Evolutionary conservation across 208 protist species (phyloP).

Genomic region (Trypanosoma congolense): DNA sequence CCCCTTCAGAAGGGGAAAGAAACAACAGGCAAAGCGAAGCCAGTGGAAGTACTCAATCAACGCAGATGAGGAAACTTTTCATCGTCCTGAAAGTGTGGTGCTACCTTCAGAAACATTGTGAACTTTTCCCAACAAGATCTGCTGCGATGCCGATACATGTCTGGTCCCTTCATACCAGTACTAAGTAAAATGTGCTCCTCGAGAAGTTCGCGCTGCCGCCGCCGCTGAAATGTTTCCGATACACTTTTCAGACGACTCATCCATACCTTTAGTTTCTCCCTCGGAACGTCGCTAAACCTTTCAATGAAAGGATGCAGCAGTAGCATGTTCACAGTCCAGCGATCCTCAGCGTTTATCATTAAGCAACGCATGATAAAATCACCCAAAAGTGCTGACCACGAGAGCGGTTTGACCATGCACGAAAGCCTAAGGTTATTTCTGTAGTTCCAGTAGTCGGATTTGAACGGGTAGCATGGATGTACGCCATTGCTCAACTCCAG

Average conservation of each 20-base stretch:
- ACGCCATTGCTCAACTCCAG: constrained; percentile 72
- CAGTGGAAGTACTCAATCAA: constrained; percentile 1
- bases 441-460: constrained; percentile 88
- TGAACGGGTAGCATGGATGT: constrained; percentile 80
- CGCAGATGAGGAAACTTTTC: constrained; percentile 63
- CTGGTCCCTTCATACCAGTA: constrained; percentile 40
- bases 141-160: constrained; percentile 63
- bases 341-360: constrained; percentile 30
- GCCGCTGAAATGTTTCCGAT: constrained; percentile 59
- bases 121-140: constrained; percentile 56
- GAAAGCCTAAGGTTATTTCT: constrained; percentile 53
- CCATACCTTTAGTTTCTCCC: constrained; percentile 68
- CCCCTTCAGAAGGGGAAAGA: background rate
- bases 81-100: constrained; percentile 52
- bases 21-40: background rate
- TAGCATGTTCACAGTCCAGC: constrained; percentile 63
- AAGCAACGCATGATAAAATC: constrained; percentile 82
- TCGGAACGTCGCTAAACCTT: constrained; percentile 51
- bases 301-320: constrained; percentile 77
- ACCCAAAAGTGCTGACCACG: constrained; percentile 60
- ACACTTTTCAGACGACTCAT: constrained; percentile 66
- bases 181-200: constrained; percentile 74
- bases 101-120: constrained; percentile 61
- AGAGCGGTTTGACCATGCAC: constrained; percentile 78
- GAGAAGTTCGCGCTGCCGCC: constrained; percentile 63